Evolutionary conservation across 805 yeast genomes (phyloP).

Genomic region (Geotrichum ghanense): DNA sequence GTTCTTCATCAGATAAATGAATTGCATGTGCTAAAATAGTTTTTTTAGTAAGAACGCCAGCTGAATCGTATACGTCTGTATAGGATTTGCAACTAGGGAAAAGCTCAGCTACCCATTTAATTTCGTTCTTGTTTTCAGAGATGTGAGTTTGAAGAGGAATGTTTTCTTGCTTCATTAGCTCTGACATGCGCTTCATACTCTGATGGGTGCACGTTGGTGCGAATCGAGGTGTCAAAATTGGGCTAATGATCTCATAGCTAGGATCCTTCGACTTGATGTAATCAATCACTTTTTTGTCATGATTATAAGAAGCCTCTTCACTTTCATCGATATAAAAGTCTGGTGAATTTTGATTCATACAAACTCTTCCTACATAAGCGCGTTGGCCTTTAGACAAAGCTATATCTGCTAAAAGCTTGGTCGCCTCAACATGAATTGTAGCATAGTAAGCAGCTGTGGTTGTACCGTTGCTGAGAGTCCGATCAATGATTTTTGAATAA

Average conservation of each 20-base stretch:
- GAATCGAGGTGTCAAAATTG: conserved; percentile 85
- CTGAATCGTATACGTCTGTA: conserved; percentile 64
- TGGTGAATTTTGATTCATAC: conserved; percentile 83
- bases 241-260: conserved; percentile 40
- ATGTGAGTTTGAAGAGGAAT: conserved; percentile 83
- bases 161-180: conserved; percentile 34
- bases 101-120: conserved; percentile 55
- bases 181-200: conserved; percentile 53
- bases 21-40: conserved; percentile 88
- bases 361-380: conserved; percentile 84
- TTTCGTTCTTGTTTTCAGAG: conserved; percentile 69
- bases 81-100: conserved; percentile 65
- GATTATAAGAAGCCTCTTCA: conserved; percentile 38
- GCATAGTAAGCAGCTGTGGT: conserved; percentile 90
- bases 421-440: conserved; percentile 67
- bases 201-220: conserved; percentile 76
- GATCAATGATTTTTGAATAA: conserved; percentile 53
- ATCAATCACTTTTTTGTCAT: conserved; percentile 45
- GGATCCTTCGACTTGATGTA: conserved; percentile 48
- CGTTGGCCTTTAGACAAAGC: conserved; percentile 65
- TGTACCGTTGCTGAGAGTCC: conserved; percentile 72
- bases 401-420: conserved; percentile 65
- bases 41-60: conserved; percentile 44
- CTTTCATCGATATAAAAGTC: conserved; percentile 51
- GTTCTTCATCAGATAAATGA: conserved; percentile 58